Conservation (phyloP, 192 early-diverging fungal genomes). For the Umbelopsis sp. region DNA sequence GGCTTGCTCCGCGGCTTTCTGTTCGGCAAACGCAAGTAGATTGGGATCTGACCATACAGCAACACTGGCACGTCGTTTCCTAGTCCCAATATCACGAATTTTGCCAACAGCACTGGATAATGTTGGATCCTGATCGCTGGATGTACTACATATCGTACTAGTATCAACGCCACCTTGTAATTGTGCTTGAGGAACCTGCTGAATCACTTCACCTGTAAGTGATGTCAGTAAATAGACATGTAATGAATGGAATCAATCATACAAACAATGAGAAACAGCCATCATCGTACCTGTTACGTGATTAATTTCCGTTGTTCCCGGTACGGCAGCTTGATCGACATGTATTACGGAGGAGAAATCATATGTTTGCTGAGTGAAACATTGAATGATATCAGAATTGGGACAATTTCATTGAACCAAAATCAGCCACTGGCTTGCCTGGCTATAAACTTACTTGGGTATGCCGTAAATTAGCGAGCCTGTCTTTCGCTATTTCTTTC, state of each 20-base stretch:
- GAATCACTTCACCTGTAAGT: not conserved
- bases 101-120: slow-evolving; percentile 34
- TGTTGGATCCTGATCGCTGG: slow-evolving; percentile 40
- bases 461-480: not conserved
- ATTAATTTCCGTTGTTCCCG: not conserved
- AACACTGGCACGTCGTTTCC: slow-evolving; percentile 64
- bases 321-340: not conserved
- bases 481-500: slow-evolving; percentile 20
- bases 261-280: not conserved
- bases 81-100: slow-evolving; percentile 34
- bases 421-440: not conserved
- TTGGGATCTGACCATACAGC: slow-evolving; percentile 80
- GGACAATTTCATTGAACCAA: not conserved
- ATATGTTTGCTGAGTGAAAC: not conserved
- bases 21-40: slow-evolving; percentile 65
- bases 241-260: not conserved
- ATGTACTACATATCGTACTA: slow-evolving; percentile 22
- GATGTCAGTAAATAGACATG: not conserved
- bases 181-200: not conserved
- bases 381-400: not conserved
- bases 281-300: not conserved
- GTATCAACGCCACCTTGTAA: not conserved
- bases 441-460: not conserved
- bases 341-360: not conserved
- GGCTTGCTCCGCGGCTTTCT: slow-evolving; percentile 23